Percentiles rank a stretch among this genome's conserved stretches.
These are phyloP conservation scores for Tetraselmis chui DNA, from an alignment of 139 green algal species.

Conservation along the genomic window DNA sequence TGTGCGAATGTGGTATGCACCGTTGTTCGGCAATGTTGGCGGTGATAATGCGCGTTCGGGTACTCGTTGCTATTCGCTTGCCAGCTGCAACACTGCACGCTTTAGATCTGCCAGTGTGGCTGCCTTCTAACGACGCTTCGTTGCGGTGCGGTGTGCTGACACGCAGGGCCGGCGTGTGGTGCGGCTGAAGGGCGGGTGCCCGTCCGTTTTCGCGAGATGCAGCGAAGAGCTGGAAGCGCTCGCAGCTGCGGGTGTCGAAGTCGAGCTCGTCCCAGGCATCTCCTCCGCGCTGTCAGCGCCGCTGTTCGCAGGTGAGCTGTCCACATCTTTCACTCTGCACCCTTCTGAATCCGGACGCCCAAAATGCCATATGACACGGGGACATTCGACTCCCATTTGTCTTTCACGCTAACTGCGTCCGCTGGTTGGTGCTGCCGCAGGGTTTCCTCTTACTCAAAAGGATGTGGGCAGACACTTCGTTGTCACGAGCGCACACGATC, in stretches of 20 bases:
- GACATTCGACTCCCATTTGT: not conserved
- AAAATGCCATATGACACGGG: not conserved
- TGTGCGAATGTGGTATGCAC: too few relatives aligned
- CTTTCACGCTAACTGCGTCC: not conserved
- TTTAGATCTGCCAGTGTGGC: too few relatives aligned
- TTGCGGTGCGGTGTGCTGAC: not conserved
- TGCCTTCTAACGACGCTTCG: too few relatives aligned
- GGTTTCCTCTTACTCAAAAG: slow-evolving; percentile 61
- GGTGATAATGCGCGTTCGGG: too few relatives aligned
- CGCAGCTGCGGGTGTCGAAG: slow-evolving; percentile 17
- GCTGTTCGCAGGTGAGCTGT: slow-evolving; percentile 48
- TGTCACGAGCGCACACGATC: slow-evolving; percentile 46
- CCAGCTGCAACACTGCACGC: too few relatives aligned
- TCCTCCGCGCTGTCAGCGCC: slow-evolving; percentile 60
- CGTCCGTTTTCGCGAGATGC: slow-evolving; percentile 56
- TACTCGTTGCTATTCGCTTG: too few relatives aligned
- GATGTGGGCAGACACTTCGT: slow-evolving; percentile 38
- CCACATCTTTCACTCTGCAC: not conserved
- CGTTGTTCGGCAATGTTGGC: too few relatives aligned
- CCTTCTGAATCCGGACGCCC: not conserved
- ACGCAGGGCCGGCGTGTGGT: slow-evolving; percentile 45
- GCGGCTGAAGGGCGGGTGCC: slow-evolving; percentile 71
- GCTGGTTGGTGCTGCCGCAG: slow-evolving; percentile 15
- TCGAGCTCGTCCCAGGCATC: slow-evolving; percentile 67
- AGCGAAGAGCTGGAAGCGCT: slow-evolving; percentile 52